Evolutionary conservation across 1,139 yeast species (phyloP).

Genomic region (Protomyces lactucae-debilis): DNA sequence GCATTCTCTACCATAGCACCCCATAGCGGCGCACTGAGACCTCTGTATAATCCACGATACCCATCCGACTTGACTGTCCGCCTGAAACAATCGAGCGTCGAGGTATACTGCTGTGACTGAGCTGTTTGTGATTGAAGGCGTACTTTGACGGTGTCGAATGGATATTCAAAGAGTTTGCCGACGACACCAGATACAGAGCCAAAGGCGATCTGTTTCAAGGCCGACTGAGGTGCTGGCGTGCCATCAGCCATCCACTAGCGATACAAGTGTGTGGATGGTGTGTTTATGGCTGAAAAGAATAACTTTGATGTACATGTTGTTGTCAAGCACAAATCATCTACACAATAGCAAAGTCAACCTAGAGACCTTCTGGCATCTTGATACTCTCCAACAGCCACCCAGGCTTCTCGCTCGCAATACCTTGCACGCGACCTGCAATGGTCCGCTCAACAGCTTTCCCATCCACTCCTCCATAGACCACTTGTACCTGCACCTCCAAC

Average conservation of each 20-base stretch:
- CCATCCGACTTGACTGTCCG: constrained; percentile 67
- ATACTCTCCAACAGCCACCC: constrained; percentile 19
- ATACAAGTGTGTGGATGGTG: no score
- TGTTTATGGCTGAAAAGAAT: no score
- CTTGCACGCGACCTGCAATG: neutral
- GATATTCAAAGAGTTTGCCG: constrained; percentile 83
- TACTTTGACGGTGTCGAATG: constrained; percentile 89
- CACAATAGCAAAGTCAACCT: neutral
- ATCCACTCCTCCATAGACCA: constrained; percentile 20
- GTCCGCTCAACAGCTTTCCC: constrained; percentile 1
- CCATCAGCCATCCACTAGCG: neutral
- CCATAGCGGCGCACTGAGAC: constrained; percentile 70
- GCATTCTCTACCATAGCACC: constrained; percentile 90
- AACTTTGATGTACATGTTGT: no score
- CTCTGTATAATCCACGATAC: constrained; percentile 56
- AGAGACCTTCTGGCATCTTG: constrained; percentile 21
- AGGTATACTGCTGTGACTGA: constrained; percentile 44
- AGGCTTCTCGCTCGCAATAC: neutral
- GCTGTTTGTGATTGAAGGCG: constrained; percentile 70
- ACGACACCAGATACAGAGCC: constrained; percentile 59
- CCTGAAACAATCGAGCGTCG: constrained; percentile 58
- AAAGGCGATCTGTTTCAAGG: constrained; percentile 10
- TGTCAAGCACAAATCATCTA: no score
- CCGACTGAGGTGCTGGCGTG: neutral
- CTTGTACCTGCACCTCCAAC: constrained; percentile 6